Percentiles rank a stretch among this genome's conserved stretches.
phyloP scores from a whole-genome alignment of 2,329 filamentous ascomycete genomes.

The Curvularia sp. region DNA sequence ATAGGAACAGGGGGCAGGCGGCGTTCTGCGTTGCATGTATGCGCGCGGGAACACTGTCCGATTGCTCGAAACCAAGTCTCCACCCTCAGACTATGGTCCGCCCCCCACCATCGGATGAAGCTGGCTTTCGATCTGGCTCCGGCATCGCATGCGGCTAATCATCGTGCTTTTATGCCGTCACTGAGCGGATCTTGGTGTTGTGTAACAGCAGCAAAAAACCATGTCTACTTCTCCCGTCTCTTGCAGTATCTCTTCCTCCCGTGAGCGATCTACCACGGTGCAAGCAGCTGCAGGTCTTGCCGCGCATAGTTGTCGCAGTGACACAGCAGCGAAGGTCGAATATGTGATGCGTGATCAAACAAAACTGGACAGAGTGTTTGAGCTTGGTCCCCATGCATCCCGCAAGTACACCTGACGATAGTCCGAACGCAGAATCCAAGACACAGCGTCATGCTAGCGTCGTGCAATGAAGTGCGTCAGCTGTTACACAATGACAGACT shows the following conservation, averaged over 20 bases:
- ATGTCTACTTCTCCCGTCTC: not conserved
- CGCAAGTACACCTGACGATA: conserved; percentile 21
- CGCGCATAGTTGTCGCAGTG: conserved; percentile 7
- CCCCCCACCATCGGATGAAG: not conserved
- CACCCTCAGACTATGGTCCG: not conserved
- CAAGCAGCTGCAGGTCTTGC: conserved; percentile 1
- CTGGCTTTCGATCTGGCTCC: conserved; percentile 2
- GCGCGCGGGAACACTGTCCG: conserved; percentile 4
- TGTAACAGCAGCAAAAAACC: conserved; percentile 5
- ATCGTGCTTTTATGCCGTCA: not conserved
- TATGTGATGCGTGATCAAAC: conserved; percentile 14
- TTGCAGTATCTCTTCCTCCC: conserved; percentile 2
- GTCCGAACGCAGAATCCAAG: conserved; percentile 15
- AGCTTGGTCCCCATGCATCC: conserved; percentile 9
- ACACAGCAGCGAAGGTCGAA: conserved; percentile 6
- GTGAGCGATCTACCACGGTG: not conserved
- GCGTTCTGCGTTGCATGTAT: conserved; percentile 9
- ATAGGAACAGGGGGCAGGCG: not conserved
- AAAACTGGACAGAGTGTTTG: not conserved
- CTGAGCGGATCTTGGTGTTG: not conserved
- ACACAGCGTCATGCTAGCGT: conserved; percentile 13
- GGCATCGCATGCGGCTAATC: conserved; percentile 2
- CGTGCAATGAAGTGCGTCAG: conserved; percentile 15
- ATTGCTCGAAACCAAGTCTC: not conserved
- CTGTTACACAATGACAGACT: conserved; percentile 16